phyloP scores from a whole-genome alignment of 2,329 filamentous ascomycete species.

The Thielaviopsis musarum region DNA sequence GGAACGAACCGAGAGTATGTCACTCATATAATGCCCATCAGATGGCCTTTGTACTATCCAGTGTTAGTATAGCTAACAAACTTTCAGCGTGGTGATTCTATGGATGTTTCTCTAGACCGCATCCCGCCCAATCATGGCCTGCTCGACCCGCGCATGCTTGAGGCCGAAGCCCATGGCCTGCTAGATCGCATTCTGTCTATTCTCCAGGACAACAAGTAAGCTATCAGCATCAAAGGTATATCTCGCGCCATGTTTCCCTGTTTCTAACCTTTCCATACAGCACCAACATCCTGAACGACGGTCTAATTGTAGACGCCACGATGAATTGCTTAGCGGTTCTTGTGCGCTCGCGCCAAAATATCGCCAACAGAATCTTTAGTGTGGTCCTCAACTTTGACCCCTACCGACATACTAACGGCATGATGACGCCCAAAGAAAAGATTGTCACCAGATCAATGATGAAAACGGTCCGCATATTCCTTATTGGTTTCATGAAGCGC shows the following conservation, averaged over 20 bases:
- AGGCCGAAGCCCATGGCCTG: slow-evolving; percentile 82
- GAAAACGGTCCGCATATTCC: slow-evolving; percentile 69
- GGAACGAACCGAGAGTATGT: slow-evolving; percentile 66
- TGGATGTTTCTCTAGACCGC: slow-evolving; percentile 73
- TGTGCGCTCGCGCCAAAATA: slow-evolving; percentile 63
- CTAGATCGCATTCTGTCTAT: slow-evolving; percentile 74
- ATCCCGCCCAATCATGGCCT: slow-evolving; percentile 70
- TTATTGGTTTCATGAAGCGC: slow-evolving; percentile 70
- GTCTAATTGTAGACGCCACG: slow-evolving; percentile 75
- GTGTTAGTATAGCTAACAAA: slow-evolving; percentile 10
- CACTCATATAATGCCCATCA: neutral
- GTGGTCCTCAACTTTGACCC: slow-evolving; percentile 86
- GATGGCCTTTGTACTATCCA: no score
- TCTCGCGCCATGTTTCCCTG: neutral
- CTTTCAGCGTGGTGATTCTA: slow-evolving; percentile 27
- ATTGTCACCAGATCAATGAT: slow-evolving; percentile 88
- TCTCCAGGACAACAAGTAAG: slow-evolving; percentile 53
- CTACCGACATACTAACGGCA: slow-evolving; percentile 52
- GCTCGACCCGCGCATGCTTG: slow-evolving; percentile 62
- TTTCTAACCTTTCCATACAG: slow-evolving; percentile 14
- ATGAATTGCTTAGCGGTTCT: slow-evolving; percentile 75
- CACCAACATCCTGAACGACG: slow-evolving; percentile 43
- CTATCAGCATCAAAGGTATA: neutral
- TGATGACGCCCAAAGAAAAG: slow-evolving; percentile 61
- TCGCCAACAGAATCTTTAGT: slow-evolving; percentile 71